Evolutionary conservation across 2,329 filamentous ascomycete species (phyloP), one percentile per base, ranked within the genome.

Genomic region (Trichoderma hamatum): DNA sequence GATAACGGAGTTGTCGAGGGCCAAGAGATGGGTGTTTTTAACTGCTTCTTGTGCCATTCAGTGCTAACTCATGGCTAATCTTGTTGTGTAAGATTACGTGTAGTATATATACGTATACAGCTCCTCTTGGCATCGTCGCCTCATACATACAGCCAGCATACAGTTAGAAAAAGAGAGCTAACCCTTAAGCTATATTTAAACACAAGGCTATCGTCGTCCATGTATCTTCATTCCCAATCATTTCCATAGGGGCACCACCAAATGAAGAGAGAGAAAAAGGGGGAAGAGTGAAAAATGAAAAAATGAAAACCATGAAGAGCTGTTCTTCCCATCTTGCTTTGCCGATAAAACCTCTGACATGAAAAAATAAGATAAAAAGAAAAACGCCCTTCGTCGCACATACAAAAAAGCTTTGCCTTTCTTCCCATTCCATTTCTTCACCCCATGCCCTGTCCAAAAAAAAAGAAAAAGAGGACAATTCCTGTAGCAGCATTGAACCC

Each of bases 351-450:
- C 28, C 58, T n/a, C 39, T 59, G 49, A 58, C 43, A 64, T 69
- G 39, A 51, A 49, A 49, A 21, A 24, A 21, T 49, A 49, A 43
- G 36, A 19, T 19, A 49, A 49, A 24, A 49, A 10, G 30, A 30
- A 49, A 24, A 66, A 67, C 67, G 67, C 67, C 39, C 67, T 54
- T 60, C 54, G 62, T 58, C 32, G 60, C 68, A 61, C 62, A 55
- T 51, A 58, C 64, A 67, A 43, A n/a, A 39, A 39, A 54, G 52
- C 34, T 24, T 64, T 62, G n/a, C 54, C 46, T 34, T 51, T 51
- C 26, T 28, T 43, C 24, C n/a, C 34, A 9, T 59, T 24, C 54
- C 39, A 43, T 43, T 43, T 43, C 39, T 43, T 43, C 39, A 43
- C 32, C 59, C 19, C 54, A 43, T 36, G 19, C 36, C 30, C 34